These are phyloP conservation scores for Penicillium silybi DNA, from an alignment of 495 filamentous ascomycete genomes.

Conservation along the genomic window DNA sequence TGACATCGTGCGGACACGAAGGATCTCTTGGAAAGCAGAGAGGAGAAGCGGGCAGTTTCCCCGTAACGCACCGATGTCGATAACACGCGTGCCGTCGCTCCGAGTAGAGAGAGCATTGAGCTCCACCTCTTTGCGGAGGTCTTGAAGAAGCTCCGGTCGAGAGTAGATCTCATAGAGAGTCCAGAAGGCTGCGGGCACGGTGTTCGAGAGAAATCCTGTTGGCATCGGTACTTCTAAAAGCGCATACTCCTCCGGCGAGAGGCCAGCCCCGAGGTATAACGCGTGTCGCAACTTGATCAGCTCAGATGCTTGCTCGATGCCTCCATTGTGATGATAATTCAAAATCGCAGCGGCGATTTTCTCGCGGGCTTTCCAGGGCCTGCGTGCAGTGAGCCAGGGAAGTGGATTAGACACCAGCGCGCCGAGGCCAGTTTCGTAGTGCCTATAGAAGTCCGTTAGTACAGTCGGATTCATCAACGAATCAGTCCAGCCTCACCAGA, in stretches of 20 bases:
- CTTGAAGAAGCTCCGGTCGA: constrained; percentile 31
- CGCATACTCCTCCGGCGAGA: constrained; percentile 39
- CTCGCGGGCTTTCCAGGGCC: constrained; percentile 34
- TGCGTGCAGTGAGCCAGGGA: constrained; percentile 39
- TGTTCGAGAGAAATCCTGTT: constrained; percentile 44
- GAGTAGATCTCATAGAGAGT: constrained; percentile 38
- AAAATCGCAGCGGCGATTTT: constrained; percentile 34
- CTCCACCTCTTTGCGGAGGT: constrained; percentile 32
- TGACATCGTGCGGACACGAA: constrained; percentile 24
- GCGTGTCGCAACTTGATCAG: constrained; percentile 30
- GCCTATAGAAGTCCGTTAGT: constrained; percentile 23
- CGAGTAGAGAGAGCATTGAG: constrained; percentile 16
- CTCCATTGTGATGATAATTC: constrained; percentile 35
- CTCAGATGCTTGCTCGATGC: constrained; percentile 31
- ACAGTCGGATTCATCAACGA: background rate
- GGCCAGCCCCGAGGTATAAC: constrained; percentile 22
- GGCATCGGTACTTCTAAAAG: constrained; percentile 34
- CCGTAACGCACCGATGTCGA: constrained; percentile 35
- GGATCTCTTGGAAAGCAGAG: constrained; percentile 38
- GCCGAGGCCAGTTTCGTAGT: constrained; percentile 40
- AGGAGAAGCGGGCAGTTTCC: constrained; percentile 33
- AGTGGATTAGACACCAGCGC: constrained; percentile 28
- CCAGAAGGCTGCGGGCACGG: constrained; percentile 45
- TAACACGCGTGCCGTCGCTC: constrained; percentile 12
- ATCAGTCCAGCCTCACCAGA: constrained; percentile 34